Evolutionary conservation across 371 early-diverging fungal species (phyloP).

Genomic region (Neoconidiobolus thromboides): DNA sequence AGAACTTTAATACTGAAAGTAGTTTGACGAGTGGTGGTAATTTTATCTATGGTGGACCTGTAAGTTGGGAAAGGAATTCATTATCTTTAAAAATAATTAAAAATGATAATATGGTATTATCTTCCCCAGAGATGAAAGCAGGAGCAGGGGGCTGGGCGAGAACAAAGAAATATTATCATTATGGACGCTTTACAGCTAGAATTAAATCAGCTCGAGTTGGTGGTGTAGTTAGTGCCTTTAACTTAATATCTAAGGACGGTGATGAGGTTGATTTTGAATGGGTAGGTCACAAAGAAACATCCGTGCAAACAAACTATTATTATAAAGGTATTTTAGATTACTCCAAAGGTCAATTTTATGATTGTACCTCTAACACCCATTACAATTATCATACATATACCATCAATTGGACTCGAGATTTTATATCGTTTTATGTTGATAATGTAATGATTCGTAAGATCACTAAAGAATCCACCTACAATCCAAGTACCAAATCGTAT

Average conservation of each 20-base stretch:
- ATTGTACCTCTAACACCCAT: conserved; percentile 11
- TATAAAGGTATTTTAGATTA: conserved; percentile 6
- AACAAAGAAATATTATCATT: conserved; percentile 17
- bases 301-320: conserved; percentile 7
- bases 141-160: not conserved
- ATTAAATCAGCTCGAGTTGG: conserved; percentile 24
- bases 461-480: conserved; percentile 12
- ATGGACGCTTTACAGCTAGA: conserved; percentile 28
- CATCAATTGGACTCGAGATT: conserved; percentile 34
- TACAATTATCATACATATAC: conserved; percentile 17
- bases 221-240: conserved; percentile 29
- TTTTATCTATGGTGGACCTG: no score
- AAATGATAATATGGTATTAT: no score
- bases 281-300: conserved; percentile 1
- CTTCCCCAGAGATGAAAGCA: not conserved
- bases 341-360: not conserved
- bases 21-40: no score
- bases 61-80: no score
- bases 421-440: conserved; percentile 29
- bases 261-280: conserved; percentile 9
- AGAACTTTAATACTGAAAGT: no score
- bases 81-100: no score
- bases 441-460: conserved; percentile 24
- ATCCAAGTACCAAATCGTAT: conserved; percentile 1
- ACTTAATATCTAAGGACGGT: conserved; percentile 12